These are phyloP conservation scores for Astrephomene gubernaculifera DNA, from an alignment of 139 green algal species.

Conservation along the genomic window DNA sequence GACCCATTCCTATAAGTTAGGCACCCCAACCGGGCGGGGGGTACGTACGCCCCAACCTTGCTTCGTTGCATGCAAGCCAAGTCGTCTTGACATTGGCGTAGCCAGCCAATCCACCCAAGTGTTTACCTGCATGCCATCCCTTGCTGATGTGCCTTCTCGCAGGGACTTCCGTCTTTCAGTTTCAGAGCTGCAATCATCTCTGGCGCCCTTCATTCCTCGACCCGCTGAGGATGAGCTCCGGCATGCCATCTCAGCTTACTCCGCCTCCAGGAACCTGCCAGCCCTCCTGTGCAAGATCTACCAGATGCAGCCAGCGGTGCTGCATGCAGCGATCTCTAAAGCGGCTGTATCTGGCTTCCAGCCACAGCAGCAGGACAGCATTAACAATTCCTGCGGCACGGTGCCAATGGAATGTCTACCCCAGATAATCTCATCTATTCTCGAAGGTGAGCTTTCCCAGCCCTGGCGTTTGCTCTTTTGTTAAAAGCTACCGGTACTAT, in stretches of 20 bases:
- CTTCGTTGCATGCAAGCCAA: not conserved
- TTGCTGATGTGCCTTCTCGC: not conserved
- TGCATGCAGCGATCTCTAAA: not conserved
- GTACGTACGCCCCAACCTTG: not conserved
- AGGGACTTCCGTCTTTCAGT: conserved; percentile 20
- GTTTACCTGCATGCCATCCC: no score
- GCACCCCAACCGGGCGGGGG: not conserved
- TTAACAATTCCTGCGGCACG: no score
- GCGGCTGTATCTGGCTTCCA: not conserved
- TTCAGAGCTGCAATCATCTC: not conserved
- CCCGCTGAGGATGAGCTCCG: not conserved
- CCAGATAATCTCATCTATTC: not conserved
- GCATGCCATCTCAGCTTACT: not conserved
- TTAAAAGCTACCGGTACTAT: not conserved
- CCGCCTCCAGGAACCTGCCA: conserved; percentile 4
- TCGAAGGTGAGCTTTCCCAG: not conserved
- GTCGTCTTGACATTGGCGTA: not conserved
- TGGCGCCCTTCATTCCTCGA: conserved; percentile 26
- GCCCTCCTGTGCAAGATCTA: not conserved
- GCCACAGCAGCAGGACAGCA: not conserved
- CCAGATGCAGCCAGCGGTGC: conserved; percentile 8
- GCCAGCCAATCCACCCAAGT: not conserved
- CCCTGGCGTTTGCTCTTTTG: no score
- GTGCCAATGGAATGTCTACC: not conserved
- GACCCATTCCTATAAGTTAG: not conserved